phyloP scores from a whole-genome alignment of 2,329 filamentous ascomycete genomes.

The Claviceps humidiphila region DNA sequence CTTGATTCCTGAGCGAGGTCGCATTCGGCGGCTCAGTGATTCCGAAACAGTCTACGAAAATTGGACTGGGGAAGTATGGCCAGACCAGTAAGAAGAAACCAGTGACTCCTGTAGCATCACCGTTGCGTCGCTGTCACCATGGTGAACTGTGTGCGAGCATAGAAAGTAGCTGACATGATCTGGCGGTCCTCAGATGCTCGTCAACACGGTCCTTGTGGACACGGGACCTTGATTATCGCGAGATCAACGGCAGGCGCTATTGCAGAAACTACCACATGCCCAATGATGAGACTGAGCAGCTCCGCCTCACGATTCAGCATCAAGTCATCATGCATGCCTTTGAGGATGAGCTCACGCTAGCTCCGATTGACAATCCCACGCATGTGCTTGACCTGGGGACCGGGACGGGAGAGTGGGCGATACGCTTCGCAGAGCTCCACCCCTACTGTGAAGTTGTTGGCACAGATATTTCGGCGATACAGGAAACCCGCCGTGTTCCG shows the following conservation, averaged over 20 bases:
- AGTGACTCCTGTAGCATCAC: too few relatives aligned
- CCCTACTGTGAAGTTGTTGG: slow-evolving; percentile 43
- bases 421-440: slow-evolving; percentile 39
- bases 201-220: slow-evolving; percentile 37
- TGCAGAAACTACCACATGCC: slow-evolving; percentile 52
- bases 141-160: not conserved
- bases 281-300: slow-evolving; percentile 52
- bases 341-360: slow-evolving; percentile 30
- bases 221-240: slow-evolving; percentile 39
- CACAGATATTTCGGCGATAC: slow-evolving; percentile 44
- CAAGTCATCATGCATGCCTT: slow-evolving; percentile 46
- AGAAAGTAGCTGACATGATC: not conserved
- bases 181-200: slow-evolving; percentile 18
- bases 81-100: too few relatives aligned
- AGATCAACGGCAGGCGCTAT: slow-evolving; percentile 50
- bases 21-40: too few relatives aligned
- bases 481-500: slow-evolving; percentile 40
- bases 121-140: too few relatives aligned
- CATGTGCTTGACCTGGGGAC: slow-evolving; percentile 45
- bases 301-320: slow-evolving; percentile 47
- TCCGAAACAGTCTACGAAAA: too few relatives aligned
- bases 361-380: slow-evolving; percentile 24
- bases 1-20: too few relatives aligned
- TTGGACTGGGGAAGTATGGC: too few relatives aligned
- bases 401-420: slow-evolving; percentile 40